Evolutionary conservation across 768 basidiomycete genomes (phyloP).

Genomic region (Panaeolus papilionaceus): DNA sequence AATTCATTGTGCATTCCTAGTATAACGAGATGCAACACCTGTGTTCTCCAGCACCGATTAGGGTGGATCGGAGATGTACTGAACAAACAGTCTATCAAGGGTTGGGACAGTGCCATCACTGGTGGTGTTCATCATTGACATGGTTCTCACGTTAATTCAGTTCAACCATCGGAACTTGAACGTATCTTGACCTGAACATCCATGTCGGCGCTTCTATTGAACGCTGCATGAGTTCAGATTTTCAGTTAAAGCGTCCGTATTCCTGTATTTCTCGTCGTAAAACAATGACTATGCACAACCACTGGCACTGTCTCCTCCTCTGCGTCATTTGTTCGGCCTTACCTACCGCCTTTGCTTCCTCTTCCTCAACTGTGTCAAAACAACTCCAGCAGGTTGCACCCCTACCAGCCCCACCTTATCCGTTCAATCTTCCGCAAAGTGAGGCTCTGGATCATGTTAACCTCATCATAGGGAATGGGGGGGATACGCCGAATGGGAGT

Average conservation of each 20-base stretch:
- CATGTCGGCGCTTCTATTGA: not conserved
- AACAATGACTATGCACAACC: not conserved
- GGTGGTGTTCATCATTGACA: not conserved
- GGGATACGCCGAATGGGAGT: conserved; percentile 70
- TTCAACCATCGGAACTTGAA: not conserved
- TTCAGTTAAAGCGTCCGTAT: not conserved
- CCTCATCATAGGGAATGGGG: conserved; percentile 74
- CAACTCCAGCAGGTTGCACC: not conserved
- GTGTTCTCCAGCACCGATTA: no score
- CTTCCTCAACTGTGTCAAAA: not conserved
- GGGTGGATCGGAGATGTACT: no score
- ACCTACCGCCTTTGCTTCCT: not conserved
- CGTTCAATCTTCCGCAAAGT: conserved; percentile 19
- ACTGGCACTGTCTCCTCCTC: not conserved
- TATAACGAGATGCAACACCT: no score
- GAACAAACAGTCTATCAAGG: no score
- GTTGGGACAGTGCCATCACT: no score
- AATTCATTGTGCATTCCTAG: no score
- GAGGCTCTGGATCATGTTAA: conserved; percentile 26
- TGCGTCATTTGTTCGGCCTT: not conserved
- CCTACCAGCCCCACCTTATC: conserved; percentile 18
- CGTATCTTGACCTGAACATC: not conserved
- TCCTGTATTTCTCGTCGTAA: not conserved
- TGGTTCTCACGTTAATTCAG: not conserved
- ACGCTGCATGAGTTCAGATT: not conserved